Conservation (phyloP, 805 yeast genomes). For the Ogataea siamensis region DNA sequence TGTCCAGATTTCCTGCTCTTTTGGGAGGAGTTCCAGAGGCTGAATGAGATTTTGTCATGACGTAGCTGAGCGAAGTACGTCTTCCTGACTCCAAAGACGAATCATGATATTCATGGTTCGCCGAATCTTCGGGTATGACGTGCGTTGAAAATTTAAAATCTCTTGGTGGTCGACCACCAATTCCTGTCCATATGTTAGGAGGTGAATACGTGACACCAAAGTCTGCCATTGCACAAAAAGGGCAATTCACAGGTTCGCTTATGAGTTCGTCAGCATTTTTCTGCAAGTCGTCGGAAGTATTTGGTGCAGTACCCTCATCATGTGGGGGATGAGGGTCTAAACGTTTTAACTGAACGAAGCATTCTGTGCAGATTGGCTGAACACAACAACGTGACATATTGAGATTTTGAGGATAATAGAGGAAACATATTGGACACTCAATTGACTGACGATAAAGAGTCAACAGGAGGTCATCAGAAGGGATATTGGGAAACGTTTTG, state of each 20-base stretch:
- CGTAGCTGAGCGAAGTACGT: conserved; percentile 24
- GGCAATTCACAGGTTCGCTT: conserved; percentile 88
- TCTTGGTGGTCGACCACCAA: conserved; percentile 53
- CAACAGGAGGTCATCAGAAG: conserved; percentile 48
- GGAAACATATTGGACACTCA: conserved; percentile 95
- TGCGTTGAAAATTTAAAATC: conserved; percentile 30
- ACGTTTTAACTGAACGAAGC: conserved; percentile 93
- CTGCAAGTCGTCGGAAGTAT: conserved; percentile 18
- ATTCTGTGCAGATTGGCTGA: conserved; percentile 93
- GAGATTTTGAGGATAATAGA: conserved; percentile 74
- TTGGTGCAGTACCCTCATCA: conserved; percentile 42
- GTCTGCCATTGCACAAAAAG: conserved; percentile 85
- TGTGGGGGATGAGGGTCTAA: conserved; percentile 93
- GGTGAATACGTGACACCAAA: conserved; percentile 85
- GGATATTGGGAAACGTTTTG: conserved; percentile 31
- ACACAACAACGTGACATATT: conserved; percentile 85
- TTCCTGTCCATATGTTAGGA: conserved; percentile 55
- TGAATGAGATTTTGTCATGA: conserved; percentile 29
- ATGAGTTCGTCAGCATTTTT: conserved; percentile 62
- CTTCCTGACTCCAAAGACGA: conserved; percentile 12
- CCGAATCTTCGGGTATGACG: conserved; percentile 27
- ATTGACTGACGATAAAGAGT: conserved; percentile 62
- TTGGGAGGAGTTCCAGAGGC: conserved; percentile 30
- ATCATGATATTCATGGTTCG: conserved; percentile 2
- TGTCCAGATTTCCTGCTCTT: too few species aligned